These are phyloP conservation scores for Metschnikowia drakensbergensis DNA, from an alignment of 805 yeast genomes.

Conservation along the genomic window DNA sequence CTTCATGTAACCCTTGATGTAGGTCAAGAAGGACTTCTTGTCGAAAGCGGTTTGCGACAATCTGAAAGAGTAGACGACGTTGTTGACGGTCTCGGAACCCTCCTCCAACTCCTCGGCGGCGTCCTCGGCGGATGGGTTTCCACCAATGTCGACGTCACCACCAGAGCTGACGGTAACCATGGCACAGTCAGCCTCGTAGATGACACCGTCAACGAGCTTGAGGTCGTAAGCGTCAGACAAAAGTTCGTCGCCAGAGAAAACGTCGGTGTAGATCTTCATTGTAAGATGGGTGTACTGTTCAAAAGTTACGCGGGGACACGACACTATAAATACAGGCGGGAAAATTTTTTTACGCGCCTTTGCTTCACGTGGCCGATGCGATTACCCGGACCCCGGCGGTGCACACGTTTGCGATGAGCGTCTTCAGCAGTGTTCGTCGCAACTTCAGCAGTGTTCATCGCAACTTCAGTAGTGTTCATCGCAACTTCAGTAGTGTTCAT, in stretches of 20 bases:
- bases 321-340: constrained; percentile 12
- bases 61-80: constrained; percentile 98
- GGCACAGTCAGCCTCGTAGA: constrained; percentile 95
- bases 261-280: constrained; percentile 55
- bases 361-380: constrained; percentile 13
- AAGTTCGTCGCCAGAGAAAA: constrained; percentile 91
- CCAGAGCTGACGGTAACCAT: constrained; percentile 80
- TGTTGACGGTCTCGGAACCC: constrained; percentile 89
- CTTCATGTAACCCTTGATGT: constrained; percentile 99
- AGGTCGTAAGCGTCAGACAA: constrained; percentile 96
- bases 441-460: too few species aligned
- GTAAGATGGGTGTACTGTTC: constrained; percentile 10
- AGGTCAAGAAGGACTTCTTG: constrained; percentile 95
- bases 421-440: neutral
- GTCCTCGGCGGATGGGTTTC: constrained; percentile 98
- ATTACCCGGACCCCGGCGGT: constrained; percentile 15
- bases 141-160: constrained; percentile 97
- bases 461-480: too few species aligned
- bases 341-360: constrained; percentile 11
- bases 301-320: neutral
- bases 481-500: too few species aligned
- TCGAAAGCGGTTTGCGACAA: constrained; percentile 93
- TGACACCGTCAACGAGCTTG: constrained; percentile 81
- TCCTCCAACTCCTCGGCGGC: constrained; percentile 82
- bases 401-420: neutral